Base-by-base conservation (phyloP, 1,139 yeast species). In the Nakaseomyces nivariensis region DNA sequence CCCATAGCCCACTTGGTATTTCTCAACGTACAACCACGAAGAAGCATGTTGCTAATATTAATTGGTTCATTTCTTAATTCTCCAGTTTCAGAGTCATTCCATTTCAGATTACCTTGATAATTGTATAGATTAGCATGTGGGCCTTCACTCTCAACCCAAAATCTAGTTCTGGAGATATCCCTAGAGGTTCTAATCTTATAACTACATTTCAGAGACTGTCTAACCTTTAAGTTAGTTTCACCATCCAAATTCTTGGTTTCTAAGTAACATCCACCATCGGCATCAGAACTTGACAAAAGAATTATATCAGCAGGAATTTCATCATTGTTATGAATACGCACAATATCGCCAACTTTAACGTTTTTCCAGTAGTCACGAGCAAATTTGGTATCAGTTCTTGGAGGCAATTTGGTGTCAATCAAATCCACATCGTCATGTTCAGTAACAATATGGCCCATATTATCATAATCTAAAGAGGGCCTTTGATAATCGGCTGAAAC, bases 201-300 rank as follows among this genome's bases (percentile, higher is more conserved):
- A 27, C 95, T 89, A 59, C 87, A 79, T 52, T 79, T 78, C 50
- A 92, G 70, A 11, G 95, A 82, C 56, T 80, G 82, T 54, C 88
- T 84, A 47, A 81, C 79, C 67, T 92, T 92, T 65, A 92, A 75
- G 64, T 92, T 92, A 4, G 97, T 88, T 69, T 92, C 98, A 66
- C 98, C 98, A 68, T 92, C 97, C 59, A 92, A 75, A 66, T 92
- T 92, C 62, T 89, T 90, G 1, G 98, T 92, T 67, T 92, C 97
- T 42, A 90, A 82, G 62, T 83, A 90, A 69, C 97, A 90, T 45
- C 84, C 89, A 42, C 96, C 96, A 63, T 92, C 97, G 1, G 76
- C 67, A 64, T 90, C 97, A 0, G 95, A 84, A 0, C 96, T 82
- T 2, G 96, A 79, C 43, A 92, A 63, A 32, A 90, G 71, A 17